Percentiles rank a stretch among this genome's conserved stretches.
Evolutionary conservation across 2,329 filamentous ascomycete species (phyloP).

Genomic region (Cadophora sp.): DNA sequence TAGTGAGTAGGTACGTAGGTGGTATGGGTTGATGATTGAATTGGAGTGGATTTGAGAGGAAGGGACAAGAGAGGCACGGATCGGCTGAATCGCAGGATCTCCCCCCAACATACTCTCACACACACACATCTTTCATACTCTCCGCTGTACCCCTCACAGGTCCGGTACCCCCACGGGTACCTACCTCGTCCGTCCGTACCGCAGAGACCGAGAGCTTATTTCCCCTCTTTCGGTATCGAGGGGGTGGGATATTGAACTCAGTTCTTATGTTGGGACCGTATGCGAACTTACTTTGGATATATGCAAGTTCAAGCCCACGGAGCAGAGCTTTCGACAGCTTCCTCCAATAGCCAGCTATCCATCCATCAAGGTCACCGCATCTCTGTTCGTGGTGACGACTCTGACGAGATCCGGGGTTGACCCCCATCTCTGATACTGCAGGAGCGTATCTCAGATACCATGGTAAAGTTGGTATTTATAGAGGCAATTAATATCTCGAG

Average conservation of each 20-base stretch:
- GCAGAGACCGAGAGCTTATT: background rate
- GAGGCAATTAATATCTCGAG: background rate
- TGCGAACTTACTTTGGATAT: constrained; percentile 1
- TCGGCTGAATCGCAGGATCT: background rate
- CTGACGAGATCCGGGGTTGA: background rate
- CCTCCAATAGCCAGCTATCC: constrained; percentile 2
- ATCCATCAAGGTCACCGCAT: background rate
- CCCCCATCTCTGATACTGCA: background rate
- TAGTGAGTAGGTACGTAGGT: background rate
- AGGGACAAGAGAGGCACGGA: background rate
- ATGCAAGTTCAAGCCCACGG: background rate
- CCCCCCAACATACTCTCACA: background rate
- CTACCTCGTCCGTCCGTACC: background rate
- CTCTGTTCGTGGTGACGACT: background rate
- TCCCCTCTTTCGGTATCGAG: background rate
- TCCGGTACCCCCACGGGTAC: constrained; percentile 3
- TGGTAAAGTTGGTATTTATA: background rate
- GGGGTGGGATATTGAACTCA: background rate
- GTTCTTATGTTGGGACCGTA: background rate
- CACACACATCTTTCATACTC: background rate
- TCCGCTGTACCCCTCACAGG: no score
- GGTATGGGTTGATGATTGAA: no score
- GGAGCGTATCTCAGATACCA: no score
- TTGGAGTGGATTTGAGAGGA: background rate
- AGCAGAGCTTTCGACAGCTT: background rate